Conservation (phyloP, 129 eudicot species). For the Flaveria trinervia region DNA sequence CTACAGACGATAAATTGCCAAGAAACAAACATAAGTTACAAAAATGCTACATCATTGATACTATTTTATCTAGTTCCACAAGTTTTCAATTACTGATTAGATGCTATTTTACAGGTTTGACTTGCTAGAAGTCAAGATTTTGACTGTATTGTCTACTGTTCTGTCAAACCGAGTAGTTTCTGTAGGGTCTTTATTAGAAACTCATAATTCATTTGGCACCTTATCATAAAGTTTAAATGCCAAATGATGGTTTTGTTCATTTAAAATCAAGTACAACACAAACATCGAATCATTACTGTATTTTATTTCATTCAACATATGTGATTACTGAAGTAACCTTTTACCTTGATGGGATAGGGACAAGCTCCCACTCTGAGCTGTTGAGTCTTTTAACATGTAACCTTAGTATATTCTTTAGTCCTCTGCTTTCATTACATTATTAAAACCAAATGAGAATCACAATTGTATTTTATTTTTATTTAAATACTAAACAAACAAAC, state of each 20-base stretch:
- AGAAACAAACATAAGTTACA: not conserved
- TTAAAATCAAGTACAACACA: not conserved
- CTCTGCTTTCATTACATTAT: constrained; percentile 54
- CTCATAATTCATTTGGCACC: not conserved
- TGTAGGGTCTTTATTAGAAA: not conserved
- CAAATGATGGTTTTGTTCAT: not conserved
- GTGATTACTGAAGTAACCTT: not conserved
- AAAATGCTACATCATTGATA: not conserved
- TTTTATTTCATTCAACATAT: not conserved
- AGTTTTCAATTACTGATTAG: not conserved
- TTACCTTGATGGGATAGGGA: constrained; percentile 85
- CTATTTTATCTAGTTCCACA: not conserved
- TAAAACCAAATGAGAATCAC: not conserved
- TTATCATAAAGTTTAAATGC: not conserved
- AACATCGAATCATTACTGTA: not conserved
- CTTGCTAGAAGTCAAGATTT: not conserved
- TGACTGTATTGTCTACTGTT: no score
- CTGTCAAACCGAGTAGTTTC: no score
- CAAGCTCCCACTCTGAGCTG: constrained; percentile 75
- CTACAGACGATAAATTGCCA: constrained; percentile 43
- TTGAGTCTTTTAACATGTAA: constrained; percentile 67
- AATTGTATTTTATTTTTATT: not conserved
- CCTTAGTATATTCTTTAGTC: constrained; percentile 80
- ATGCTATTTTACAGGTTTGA: not conserved
- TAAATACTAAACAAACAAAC: not conserved